phyloP scores from a whole-genome alignment of 202 grass and related monocot genomes.

The Zoysia matrella region DNA sequence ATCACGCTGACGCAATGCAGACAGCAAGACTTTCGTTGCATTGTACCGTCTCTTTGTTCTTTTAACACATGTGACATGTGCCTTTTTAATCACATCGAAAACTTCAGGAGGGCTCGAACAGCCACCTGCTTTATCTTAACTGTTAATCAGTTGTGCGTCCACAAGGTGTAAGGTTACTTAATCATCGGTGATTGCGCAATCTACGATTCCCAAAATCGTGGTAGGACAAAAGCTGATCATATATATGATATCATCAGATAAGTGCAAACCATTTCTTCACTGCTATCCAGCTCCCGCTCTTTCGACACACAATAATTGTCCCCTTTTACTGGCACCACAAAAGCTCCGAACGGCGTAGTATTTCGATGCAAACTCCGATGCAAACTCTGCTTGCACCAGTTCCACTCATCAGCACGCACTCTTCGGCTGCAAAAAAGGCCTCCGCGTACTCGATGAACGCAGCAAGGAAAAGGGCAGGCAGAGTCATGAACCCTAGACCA shows the following conservation, averaged over 20 bases:
- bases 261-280: neutral
- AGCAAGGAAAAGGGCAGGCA: conserved; percentile 21
- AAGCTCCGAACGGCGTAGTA: neutral
- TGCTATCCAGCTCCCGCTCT: conserved; percentile 17
- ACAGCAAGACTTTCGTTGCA: neutral
- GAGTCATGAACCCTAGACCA: conserved; percentile 14
- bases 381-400: neutral
- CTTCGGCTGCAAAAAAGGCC: conserved; percentile 14
- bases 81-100: neutral
- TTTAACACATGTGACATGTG: too few species aligned
- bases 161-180: neutral
- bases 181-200: neutral
- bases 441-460: conserved; percentile 36
- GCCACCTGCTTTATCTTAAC: neutral
- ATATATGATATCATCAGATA: neutral
- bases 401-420: conserved; percentile 28
- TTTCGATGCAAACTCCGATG: conserved; percentile 39
- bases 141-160: neutral
- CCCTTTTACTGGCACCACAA: neutral
- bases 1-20: conserved; percentile 35
- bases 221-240: neutral
- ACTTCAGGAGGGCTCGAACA: neutral
- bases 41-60: neutral
- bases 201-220: neutral
- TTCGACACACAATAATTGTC: conserved; percentile 14